phyloP scores from a whole-genome alignment of 2,329 filamentous ascomycete species.

The Trichoderma citrinoviride region DNA sequence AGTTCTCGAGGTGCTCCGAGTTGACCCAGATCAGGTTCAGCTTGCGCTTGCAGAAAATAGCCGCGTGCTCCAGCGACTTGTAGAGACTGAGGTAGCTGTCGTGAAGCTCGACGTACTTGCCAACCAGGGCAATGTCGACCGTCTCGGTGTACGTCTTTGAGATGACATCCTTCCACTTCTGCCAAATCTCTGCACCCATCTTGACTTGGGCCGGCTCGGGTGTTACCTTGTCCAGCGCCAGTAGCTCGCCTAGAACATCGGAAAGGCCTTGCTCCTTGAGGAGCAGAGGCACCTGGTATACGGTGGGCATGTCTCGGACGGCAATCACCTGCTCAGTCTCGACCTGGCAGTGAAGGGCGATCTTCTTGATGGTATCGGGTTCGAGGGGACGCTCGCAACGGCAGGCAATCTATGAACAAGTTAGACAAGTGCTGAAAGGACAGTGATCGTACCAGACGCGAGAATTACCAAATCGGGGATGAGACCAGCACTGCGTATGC shows the following conservation, averaged over 20 bases:
- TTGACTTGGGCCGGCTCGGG: conserved; percentile 53
- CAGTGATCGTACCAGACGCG: conserved; percentile 21
- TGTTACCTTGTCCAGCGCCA: conserved; percentile 60
- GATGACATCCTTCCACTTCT: conserved; percentile 70
- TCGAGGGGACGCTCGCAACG: conserved; percentile 79
- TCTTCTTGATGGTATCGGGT: conserved; percentile 74
- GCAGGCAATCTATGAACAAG: conserved; percentile 70
- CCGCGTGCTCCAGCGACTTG: conserved; percentile 86
- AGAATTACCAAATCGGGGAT: conserved; percentile 62
- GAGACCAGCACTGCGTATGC: conserved; percentile 76
- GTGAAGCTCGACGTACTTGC: conserved; percentile 83
- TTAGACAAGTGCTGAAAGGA: conserved; percentile 4
- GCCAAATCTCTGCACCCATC: conserved; percentile 70
- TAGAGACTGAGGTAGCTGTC: conserved; percentile 80
- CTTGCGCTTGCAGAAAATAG: conserved; percentile 80
- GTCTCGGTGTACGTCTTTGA: conserved; percentile 63
- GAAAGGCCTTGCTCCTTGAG: conserved; percentile 79
- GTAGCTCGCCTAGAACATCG: conserved; percentile 59
- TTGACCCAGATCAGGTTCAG: conserved; percentile 83
- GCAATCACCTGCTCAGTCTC: conserved; percentile 80
- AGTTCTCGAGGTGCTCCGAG: conserved; percentile 74
- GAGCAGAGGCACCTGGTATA: conserved; percentile 93
- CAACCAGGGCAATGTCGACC: conserved; percentile 82
- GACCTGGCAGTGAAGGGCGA: conserved; percentile 85
- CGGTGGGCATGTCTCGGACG: conserved; percentile 86